Conservation (phyloP, 116 monocot species). For the Posidonia oceanica region DNA sequence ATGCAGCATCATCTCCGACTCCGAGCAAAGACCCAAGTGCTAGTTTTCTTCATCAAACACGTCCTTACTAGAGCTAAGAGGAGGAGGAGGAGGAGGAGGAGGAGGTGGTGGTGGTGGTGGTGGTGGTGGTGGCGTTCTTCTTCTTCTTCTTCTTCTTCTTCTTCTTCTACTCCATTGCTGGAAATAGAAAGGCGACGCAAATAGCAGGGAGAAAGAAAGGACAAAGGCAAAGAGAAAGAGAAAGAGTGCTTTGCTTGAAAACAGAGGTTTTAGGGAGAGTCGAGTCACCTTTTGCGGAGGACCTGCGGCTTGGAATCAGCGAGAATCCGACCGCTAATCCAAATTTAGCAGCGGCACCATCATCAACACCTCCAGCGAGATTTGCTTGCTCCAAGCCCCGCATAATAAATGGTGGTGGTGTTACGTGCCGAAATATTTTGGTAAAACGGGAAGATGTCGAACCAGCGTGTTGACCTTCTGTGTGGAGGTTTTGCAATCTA, state of each 20-base stretch:
- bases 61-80: no score
- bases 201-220: neutral
- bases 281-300: neutral
- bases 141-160: no score
- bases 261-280: neutral
- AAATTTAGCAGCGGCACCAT: neutral
- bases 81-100: no score
- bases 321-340: neutral
- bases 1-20: neutral
- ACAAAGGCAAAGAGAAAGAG: neutral
- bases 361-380: no score
- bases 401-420: no score
- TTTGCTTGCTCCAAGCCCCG: no score
- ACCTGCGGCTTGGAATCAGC: neutral
- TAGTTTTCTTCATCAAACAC: neutral
- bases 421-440: no score
- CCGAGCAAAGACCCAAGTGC: neutral
- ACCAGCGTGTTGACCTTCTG: neutral
- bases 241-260: neutral
- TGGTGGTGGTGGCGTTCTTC: no score
- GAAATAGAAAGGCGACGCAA: neutral
- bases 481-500: neutral
- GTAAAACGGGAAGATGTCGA: neutral
- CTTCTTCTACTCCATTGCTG: no score
- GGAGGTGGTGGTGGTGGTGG: no score